Evolutionary conservation across 768 basidiomycete species (phyloP), one percentile per base, ranked within the genome.

Genomic region (Hortiboletus campestris): DNA sequence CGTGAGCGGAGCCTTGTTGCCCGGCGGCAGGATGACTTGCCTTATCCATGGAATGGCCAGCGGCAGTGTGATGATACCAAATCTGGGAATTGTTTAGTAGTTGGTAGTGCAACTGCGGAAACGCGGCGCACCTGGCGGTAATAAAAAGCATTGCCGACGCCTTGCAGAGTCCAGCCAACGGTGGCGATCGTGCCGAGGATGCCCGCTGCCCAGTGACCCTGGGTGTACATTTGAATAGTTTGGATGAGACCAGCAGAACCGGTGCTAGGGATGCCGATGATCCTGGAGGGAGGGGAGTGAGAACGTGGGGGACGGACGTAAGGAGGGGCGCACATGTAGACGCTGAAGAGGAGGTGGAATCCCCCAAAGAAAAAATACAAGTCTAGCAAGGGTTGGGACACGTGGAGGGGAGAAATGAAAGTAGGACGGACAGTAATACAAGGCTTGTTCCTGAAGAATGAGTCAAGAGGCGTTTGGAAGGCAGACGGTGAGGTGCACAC

Each of bases 341-440:
- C 70, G 59, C 89, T 91, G 77, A 93, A 98, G 40, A 91, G 78
- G 58, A 98, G 80, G 75, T 99, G 94, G 80, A 91, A 98, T 45
- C 94, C 96, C 52, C 86, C 82, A 76, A 99, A 99, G 75, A 98
- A 84, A 80, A 98, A 96, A 79, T 93, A 99, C 61, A 97, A 73
- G 77, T 98, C 95, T 98, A 65, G 20, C 48, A 50, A 44, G 32
- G 38, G 29, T 5, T 61, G 68, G 52, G 51, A 49, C 32, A 32
- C 49, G 38, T 19, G 42, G 17, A 39, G 28, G 17, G 6, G 22
- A 38, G 19, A 58, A 62, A 40, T 57, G 62, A 55, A 58, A 69
- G 59, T 58, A 53, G 53, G 60, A 66, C 88, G 74, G 75, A 92
- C 92, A 96, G 75, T 90, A 96, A 77, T 94, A 96, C 69, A 95